These are phyloP conservation scores for Aspergillus felis DNA, from an alignment of 2,329 filamentous ascomycete genomes.

Conservation along the genomic window DNA sequence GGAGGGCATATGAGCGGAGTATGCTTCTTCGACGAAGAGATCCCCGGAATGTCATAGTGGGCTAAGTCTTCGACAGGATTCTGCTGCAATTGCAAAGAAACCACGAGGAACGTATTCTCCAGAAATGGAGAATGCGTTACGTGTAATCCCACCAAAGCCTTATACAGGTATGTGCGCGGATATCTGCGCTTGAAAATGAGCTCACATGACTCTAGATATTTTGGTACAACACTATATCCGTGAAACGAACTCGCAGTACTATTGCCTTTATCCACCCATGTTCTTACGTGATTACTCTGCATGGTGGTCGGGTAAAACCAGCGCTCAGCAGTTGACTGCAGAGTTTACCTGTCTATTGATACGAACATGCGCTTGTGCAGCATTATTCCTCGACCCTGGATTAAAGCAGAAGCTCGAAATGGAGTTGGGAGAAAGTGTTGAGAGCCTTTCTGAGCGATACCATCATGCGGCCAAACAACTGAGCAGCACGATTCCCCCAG, in stretches of 20 bases:
- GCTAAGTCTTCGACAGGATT: neutral
- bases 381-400: slow-evolving; percentile 39
- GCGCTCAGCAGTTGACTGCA: slow-evolving; percentile 33
- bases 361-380: slow-evolving; percentile 45
- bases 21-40: neutral
- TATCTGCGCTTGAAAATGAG: neutral
- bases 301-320: slow-evolving; percentile 43
- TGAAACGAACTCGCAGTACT: slow-evolving; percentile 46
- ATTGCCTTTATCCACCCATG: slow-evolving; percentile 43
- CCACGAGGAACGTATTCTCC: slow-evolving; percentile 13
- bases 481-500: slow-evolving; percentile 41
- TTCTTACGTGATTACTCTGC: slow-evolving; percentile 44
- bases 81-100: slow-evolving; percentile 8
- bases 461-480: slow-evolving; percentile 43
- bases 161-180: slow-evolving; percentile 29
- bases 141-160: slow-evolving; percentile 33
- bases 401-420: slow-evolving; percentile 41
- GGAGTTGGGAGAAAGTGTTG: slow-evolving; percentile 40
- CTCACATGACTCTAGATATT: slow-evolving; percentile 33
- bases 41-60: neutral
- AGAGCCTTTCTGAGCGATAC: slow-evolving; percentile 40
- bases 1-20: slow-evolving; percentile 4
- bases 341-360: slow-evolving; percentile 48
- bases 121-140: slow-evolving; percentile 32
- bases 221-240: slow-evolving; percentile 47